Evolutionary conservation across 2,329 filamentous ascomycete species (phyloP).

Genomic region (Corinectria fuckeliana): DNA sequence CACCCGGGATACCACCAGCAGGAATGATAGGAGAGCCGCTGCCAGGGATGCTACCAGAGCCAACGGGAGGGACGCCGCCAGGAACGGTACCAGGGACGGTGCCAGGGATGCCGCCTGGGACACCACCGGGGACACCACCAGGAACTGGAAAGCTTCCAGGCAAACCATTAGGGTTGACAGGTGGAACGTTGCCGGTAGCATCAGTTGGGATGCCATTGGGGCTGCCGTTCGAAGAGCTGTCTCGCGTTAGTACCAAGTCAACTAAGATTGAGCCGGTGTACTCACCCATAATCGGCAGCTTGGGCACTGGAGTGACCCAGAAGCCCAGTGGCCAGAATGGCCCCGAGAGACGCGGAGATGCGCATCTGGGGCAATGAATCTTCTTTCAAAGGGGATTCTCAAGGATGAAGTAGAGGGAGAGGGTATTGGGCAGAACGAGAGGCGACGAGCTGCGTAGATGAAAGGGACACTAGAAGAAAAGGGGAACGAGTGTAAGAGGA

Average conservation of each 20-base stretch:
- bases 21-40: slow-evolving; percentile 1
- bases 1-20: slow-evolving; percentile 10
- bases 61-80: slow-evolving; percentile 19
- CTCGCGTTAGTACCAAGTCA: slow-evolving; percentile 13
- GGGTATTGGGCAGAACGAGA: not conserved
- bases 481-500: slow-evolving; percentile 19
- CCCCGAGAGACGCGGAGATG: slow-evolving; percentile 43
- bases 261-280: not conserved
- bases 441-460: not conserved
- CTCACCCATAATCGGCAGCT: slow-evolving; percentile 44
- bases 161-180: slow-evolving; percentile 22
- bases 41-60: not conserved
- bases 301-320: slow-evolving; percentile 42
- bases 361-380: slow-evolving; percentile 46
- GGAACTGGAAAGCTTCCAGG: slow-evolving; percentile 23
- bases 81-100: slow-evolving; percentile 17
- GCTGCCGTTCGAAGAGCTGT: slow-evolving; percentile 22
- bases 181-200: slow-evolving; percentile 17
- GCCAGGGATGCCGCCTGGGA: slow-evolving; percentile 23
- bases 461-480: not conserved
- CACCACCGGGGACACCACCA: slow-evolving; percentile 22
- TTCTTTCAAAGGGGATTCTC: slow-evolving; percentile 3
- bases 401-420: not conserved
- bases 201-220: slow-evolving; percentile 16
- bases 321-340: slow-evolving; percentile 45